Evolutionary conservation across 257 asterid genomes (phyloP).

Genomic region (Lantana camara): DNA sequence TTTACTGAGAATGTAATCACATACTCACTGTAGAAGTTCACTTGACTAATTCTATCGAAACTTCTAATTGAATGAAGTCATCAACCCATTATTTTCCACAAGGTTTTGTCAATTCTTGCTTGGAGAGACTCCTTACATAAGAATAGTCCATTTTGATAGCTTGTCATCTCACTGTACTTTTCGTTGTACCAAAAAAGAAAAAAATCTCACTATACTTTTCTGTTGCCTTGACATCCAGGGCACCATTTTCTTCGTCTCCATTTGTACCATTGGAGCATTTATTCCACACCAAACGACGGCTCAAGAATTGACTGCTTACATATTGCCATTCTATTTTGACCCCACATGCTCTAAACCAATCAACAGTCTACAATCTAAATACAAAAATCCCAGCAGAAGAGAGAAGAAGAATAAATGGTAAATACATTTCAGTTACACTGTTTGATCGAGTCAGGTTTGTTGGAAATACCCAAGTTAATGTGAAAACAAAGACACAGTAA

Average conservation of each 20-base stretch:
- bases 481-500: too few relatives aligned
- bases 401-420: too few relatives aligned
- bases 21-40: conserved; percentile 3
- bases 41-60: too few relatives aligned
- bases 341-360: too few relatives aligned
- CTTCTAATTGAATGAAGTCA: conserved; percentile 7
- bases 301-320: conserved; percentile 18
- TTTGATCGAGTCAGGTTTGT: too few relatives aligned
- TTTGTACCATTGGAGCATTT: background rate
- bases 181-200: too few relatives aligned
- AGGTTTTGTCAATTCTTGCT: background rate
- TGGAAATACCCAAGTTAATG: too few relatives aligned
- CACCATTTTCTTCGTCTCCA: conserved; percentile 6
- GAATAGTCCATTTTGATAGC: background rate
- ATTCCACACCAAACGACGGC: conserved; percentile 14
- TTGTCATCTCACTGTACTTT: background rate
- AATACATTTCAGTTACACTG: too few relatives aligned
- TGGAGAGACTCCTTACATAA: background rate
- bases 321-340: too few relatives aligned
- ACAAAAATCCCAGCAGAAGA: too few relatives aligned
- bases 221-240: background rate
- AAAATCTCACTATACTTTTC: too few relatives aligned
- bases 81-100: conserved; percentile 8
- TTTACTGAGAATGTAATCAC: conserved; percentile 18
- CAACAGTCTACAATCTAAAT: too few relatives aligned